Evolutionary conservation across 2,329 filamentous ascomycete genomes (phyloP).

Genomic region (Alternaria alternata): DNA sequence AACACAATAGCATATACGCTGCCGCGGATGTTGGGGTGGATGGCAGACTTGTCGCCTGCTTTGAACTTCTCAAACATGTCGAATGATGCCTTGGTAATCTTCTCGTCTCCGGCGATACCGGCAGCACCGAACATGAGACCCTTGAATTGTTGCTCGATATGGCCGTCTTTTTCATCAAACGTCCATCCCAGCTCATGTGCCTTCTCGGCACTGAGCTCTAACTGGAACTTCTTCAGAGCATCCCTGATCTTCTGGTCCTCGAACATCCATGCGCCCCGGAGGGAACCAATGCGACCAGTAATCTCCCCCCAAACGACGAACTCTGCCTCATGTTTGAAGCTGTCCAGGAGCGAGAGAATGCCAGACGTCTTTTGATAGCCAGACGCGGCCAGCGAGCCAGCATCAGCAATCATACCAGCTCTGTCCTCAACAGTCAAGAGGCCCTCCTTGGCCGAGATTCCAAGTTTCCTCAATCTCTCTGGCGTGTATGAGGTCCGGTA

Average conservation of each 20-base stretch:
- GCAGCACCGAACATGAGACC: slow-evolving; percentile 86
- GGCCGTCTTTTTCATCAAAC: slow-evolving; percentile 84
- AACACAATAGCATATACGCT: slow-evolving; percentile 87
- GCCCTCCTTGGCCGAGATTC: slow-evolving; percentile 81
- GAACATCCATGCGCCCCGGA: slow-evolving; percentile 88
- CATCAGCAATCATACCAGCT: slow-evolving; percentile 90
- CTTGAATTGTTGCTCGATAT: slow-evolving; percentile 95
- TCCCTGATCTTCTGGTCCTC: slow-evolving; percentile 77
- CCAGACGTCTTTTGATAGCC: slow-evolving; percentile 95
- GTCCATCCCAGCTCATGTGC: slow-evolving; percentile 89
- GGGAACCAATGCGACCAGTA: slow-evolving; percentile 75
- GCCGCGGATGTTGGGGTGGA: slow-evolving; percentile 90
- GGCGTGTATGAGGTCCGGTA: slow-evolving; percentile 90
- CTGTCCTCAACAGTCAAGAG: slow-evolving; percentile 87
- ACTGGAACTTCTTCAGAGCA: slow-evolving; percentile 83
- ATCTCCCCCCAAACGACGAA: slow-evolving; percentile 98
- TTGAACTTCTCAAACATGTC: slow-evolving; percentile 91
- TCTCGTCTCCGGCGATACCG: slow-evolving; percentile 80
- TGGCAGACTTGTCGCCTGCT: slow-evolving; percentile 77
- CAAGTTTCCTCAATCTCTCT: slow-evolving; percentile 85
- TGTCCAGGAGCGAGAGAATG: slow-evolving; percentile 82
- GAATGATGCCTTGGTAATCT: slow-evolving; percentile 79
- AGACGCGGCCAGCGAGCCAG: slow-evolving; percentile 85
- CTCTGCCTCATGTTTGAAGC: slow-evolving; percentile 81
- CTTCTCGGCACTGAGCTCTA: slow-evolving; percentile 77